phyloP scores from a whole-genome alignment of 2,329 filamentous ascomycete species.

The Stachybotrys elegans region DNA sequence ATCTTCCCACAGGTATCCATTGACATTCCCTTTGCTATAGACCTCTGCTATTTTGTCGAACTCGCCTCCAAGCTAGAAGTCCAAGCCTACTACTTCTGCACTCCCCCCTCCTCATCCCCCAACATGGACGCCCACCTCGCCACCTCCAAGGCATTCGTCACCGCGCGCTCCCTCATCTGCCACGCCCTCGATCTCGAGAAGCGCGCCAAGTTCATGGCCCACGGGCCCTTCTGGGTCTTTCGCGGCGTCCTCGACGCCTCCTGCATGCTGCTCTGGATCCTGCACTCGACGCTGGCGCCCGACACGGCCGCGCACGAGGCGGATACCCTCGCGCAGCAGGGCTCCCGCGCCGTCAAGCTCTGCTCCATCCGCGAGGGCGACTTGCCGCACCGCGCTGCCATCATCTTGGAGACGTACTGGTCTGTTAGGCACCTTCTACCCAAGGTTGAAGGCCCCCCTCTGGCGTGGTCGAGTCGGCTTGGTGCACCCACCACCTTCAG shows the following conservation, averaged over 20 bases:
- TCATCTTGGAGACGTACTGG: constrained; percentile 47
- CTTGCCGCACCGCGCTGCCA: constrained; percentile 37
- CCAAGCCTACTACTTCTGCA: constrained; percentile 48
- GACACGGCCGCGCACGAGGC: constrained; percentile 25
- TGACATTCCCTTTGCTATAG: no score
- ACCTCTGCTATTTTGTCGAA: constrained; percentile 35
- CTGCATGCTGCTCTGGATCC: constrained; percentile 39
- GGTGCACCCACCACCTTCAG: no score
- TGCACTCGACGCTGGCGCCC: constrained; percentile 37
- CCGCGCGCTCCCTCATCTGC: constrained; percentile 39
- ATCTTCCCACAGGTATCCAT: no score
- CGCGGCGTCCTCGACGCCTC: constrained; percentile 40
- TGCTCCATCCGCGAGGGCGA: constrained; percentile 46
- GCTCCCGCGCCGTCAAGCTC: constrained; percentile 30
- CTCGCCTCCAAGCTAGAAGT: constrained; percentile 47
- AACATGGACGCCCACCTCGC: constrained; percentile 35
- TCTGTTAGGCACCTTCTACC: constrained; percentile 31
- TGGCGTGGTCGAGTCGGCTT: no score
- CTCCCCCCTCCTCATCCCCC: constrained; percentile 32
- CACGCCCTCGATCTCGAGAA: constrained; percentile 37
- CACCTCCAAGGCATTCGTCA: constrained; percentile 41
- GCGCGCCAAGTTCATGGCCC: constrained; percentile 33
- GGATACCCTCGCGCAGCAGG: constrained; percentile 22
- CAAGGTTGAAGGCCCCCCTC: constrained; percentile 32
- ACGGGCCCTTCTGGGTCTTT: constrained; percentile 46